Evolutionary conservation across 495 filamentous ascomycete genomes (phyloP), one percentile per base, ranked within the genome.

Genomic region (Penicillium cataractarum): DNA sequence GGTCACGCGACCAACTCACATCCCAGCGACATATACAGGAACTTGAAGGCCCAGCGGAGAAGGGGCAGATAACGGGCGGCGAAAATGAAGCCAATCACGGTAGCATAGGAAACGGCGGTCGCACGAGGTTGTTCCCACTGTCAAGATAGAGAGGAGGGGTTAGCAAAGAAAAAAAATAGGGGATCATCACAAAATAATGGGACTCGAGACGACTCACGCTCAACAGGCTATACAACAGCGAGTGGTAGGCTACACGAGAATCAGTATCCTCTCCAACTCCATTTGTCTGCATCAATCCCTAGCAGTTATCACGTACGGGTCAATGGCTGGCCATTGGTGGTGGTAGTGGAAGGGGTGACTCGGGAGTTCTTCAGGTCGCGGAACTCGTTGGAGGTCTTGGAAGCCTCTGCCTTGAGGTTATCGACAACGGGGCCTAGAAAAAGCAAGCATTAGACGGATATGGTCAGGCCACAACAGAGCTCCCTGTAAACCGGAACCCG

Each of bases 201-300:
- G 12, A 40, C 46, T 56, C 27, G 61, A 60, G 40, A 33, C 40
- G 51, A 80, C 86, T 76, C 73, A 88, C 86, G 79, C 86, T 89
- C 62, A 99, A 76, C 57, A 99, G 84, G 75, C 90, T 91, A 70
- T 91, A 91, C 81, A 98, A 93, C 80, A 97, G 86, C 35, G 92
- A 97, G 79, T 98, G 95, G 77, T 97, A 99, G 78, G 93, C 84
- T 86, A 52, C 6, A 39, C 56, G 32, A 55, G 29, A 12, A 53
- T 74, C 57, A 72, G 69, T 55, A 26, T 55, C 62, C 35, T 33
- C 21, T 46, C 48, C 7, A 39, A 62, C 61, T 40, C 32, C 46
- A 31, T 35, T 42, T 6, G n/a, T 57, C 48, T 40, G 26, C 21
- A 19, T 32, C n/a, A 6, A 6, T 35, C n/a, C 13, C 29, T 10